Evolutionary conservation across 352 stramenopile species (phyloP).

Genomic region (Pythium angustatum): DNA sequence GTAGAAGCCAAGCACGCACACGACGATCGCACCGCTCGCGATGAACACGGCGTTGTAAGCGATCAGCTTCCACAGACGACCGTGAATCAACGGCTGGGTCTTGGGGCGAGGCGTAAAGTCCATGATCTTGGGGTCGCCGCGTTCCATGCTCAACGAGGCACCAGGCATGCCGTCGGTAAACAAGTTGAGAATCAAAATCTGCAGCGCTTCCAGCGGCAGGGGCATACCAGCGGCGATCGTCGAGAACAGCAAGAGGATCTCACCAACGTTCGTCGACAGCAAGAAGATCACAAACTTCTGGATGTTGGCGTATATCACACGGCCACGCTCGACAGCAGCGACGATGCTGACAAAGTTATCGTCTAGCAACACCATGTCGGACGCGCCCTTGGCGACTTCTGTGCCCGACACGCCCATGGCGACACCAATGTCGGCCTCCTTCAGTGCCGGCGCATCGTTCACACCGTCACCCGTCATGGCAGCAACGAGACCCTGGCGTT

Average conservation of each 20-base stretch:
- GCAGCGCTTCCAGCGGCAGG: slow-evolving; percentile 93
- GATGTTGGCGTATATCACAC: slow-evolving; percentile 98
- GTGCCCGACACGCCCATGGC: slow-evolving; percentile 98
- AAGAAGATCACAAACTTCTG: slow-evolving; percentile 99
- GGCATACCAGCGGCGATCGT: slow-evolving; percentile 61
- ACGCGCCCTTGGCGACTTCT: slow-evolving; percentile 97
- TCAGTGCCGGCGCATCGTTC: slow-evolving; percentile 93
- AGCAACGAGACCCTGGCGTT: slow-evolving; percentile 85
- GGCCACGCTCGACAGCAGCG: slow-evolving; percentile 94
- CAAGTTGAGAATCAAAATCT: slow-evolving; percentile 98
- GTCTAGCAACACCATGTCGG: slow-evolving; percentile 98
- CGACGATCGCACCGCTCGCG: slow-evolving; percentile 39
- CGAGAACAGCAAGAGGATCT: slow-evolving; percentile 87
- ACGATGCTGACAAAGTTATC: slow-evolving; percentile 99
- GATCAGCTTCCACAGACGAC: slow-evolving; percentile 67
- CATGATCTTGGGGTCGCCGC: slow-evolving; percentile 70
- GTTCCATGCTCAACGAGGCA: slow-evolving; percentile 72
- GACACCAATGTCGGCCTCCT: slow-evolving; percentile 95
- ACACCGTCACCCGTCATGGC: slow-evolving; percentile 92
- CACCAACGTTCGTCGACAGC: slow-evolving; percentile 96
- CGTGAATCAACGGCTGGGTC: slow-evolving; percentile 52
- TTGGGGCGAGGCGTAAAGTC: slow-evolving; percentile 56
- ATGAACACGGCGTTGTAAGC: slow-evolving; percentile 60
- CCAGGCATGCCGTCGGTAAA: slow-evolving; percentile 95
- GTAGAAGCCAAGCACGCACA: slow-evolving; percentile 63